A percentile compares a stretch with the other conserved stretches of the same genome.
Evolutionary conservation across 2,329 filamentous ascomycete genomes (phyloP).

Genomic region (Westerdykella sp.): DNA sequence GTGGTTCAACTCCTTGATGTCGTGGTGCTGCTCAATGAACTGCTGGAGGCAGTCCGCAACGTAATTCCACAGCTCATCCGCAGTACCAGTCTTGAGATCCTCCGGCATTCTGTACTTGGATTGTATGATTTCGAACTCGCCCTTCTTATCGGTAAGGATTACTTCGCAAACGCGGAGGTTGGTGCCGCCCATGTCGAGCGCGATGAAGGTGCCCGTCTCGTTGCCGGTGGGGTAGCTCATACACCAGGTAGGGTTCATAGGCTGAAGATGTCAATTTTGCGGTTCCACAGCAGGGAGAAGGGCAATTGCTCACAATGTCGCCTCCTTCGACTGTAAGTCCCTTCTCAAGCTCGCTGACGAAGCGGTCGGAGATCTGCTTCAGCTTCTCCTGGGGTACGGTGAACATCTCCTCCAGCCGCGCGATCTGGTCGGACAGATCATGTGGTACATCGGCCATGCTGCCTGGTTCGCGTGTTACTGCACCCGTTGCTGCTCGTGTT

Average conservation of each 20-base stretch:
- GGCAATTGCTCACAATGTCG: conserved; percentile 72
- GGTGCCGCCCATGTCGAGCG: conserved; percentile 93
- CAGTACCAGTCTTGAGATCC: conserved; percentile 79
- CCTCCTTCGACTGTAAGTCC: conserved; percentile 81
- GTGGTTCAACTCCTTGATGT: conserved; percentile 55
- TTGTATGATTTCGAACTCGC: conserved; percentile 92
- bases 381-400: conserved; percentile 71
- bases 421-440: conserved; percentile 74
- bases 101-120: conserved; percentile 95
- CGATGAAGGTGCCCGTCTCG: conserved; percentile 81
- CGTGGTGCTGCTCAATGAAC: conserved; percentile 84
- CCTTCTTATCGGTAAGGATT: conserved; percentile 77
- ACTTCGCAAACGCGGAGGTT: conserved; percentile 95
- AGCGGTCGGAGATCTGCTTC: conserved; percentile 86
- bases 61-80: conserved; percentile 90
- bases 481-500: conserved; percentile 5
- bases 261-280: conserved; percentile 46
- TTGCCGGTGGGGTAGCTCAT: conserved; percentile 83
- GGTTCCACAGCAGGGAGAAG: not conserved
- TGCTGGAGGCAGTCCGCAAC: conserved; percentile 89
- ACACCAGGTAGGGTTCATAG: conserved; percentile 98
- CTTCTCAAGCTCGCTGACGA: conserved; percentile 80
- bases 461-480: conserved; percentile 48
- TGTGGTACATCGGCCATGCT: conserved; percentile 89
- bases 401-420: conserved; percentile 76